Evolutionary conservation across 2,329 filamentous ascomycete species (phyloP).

Genomic region (Ceratocystis ficicola): DNA sequence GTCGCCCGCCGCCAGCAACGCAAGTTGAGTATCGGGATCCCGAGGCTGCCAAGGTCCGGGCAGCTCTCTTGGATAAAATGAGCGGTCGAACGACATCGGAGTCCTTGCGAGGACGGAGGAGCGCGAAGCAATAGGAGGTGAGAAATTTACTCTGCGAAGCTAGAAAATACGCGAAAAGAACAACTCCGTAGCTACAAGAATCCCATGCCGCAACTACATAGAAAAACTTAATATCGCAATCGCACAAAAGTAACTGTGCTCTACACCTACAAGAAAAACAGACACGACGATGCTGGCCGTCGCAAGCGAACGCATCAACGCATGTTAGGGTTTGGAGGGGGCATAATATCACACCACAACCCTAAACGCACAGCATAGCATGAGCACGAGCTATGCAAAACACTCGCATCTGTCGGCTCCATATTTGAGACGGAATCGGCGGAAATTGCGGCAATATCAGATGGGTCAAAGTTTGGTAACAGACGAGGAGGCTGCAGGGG

Average conservation of each 20-base stretch:
- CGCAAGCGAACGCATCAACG: neutral
- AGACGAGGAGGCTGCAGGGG: neutral
- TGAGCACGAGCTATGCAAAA: too few species aligned
- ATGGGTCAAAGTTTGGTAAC: neutral
- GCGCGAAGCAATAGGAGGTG: neutral
- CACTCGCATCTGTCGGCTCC: neutral
- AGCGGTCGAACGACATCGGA: neutral
- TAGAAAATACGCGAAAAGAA: too few species aligned
- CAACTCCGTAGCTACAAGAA: too few species aligned
- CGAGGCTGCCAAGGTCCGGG: constrained; percentile 35
- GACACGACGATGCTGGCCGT: too few species aligned
- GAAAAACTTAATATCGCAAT: too few species aligned
- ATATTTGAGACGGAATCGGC: neutral
- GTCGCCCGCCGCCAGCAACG: constrained; percentile 33
- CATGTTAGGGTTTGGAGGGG: neutral
- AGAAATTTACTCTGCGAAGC: neutral
- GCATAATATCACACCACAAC: too few species aligned
- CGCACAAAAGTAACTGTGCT: too few species aligned
- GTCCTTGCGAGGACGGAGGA: neutral
- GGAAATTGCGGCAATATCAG: constrained; percentile 2
- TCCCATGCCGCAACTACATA: too few species aligned
- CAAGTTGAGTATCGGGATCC: constrained; percentile 45
- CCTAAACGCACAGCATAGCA: too few species aligned
- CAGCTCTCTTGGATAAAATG: constrained; percentile 37
- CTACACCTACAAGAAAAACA: too few species aligned